Percentiles rank a stretch among this genome's conserved stretches.
Evolutionary conservation across 2,329 filamentous ascomycete genomes (phyloP).

Genomic region (Leptodontidium sp.): DNA sequence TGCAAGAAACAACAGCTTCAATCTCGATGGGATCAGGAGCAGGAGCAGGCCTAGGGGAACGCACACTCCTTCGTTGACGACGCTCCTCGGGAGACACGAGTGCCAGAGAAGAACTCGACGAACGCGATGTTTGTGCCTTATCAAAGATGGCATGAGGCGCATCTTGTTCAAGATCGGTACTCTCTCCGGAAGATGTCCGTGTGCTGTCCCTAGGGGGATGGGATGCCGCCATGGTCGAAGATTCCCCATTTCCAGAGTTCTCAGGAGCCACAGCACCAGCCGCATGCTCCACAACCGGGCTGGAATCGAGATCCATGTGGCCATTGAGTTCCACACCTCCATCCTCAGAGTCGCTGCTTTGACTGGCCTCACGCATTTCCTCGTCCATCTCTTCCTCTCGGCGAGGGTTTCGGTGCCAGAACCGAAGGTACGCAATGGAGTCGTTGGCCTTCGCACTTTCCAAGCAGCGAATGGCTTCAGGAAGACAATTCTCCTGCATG

Average conservation of each 20-base stretch:
- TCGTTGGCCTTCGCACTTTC: constrained; percentile 91
- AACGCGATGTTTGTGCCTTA: constrained; percentile 39
- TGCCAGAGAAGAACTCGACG: constrained; percentile 44
- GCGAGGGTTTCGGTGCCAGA: constrained; percentile 81
- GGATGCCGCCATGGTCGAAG: constrained; percentile 2
- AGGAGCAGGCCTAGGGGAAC: constrained; percentile 29
- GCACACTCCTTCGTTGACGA: constrained; percentile 28
- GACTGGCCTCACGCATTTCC: constrained; percentile 51
- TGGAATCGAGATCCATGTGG: constrained; percentile 51
- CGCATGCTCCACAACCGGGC: constrained; percentile 16
- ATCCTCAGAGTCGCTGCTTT: constrained; percentile 53
- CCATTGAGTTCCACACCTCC: constrained; percentile 56
- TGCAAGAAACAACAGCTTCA: constrained; percentile 91
- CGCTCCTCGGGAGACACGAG: constrained; percentile 29
- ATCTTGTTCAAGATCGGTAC: constrained; percentile 50
- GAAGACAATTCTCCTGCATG: constrained; percentile 79
- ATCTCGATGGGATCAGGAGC: constrained; percentile 67
- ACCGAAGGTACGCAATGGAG: constrained; percentile 88
- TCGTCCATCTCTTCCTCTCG: constrained; percentile 60
- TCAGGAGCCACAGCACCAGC: constrained; percentile 12
- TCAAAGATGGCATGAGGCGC: constrained; percentile 55
- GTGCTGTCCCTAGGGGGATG: constrained; percentile 16
- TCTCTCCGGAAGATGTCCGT: constrained; percentile 56
- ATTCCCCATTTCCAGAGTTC: constrained; percentile 22
- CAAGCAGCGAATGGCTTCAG: constrained; percentile 78